These are phyloP conservation scores for Ogataea parapolymorpha DNA, from an alignment of 805 yeast species.

Conservation along the genomic window DNA sequence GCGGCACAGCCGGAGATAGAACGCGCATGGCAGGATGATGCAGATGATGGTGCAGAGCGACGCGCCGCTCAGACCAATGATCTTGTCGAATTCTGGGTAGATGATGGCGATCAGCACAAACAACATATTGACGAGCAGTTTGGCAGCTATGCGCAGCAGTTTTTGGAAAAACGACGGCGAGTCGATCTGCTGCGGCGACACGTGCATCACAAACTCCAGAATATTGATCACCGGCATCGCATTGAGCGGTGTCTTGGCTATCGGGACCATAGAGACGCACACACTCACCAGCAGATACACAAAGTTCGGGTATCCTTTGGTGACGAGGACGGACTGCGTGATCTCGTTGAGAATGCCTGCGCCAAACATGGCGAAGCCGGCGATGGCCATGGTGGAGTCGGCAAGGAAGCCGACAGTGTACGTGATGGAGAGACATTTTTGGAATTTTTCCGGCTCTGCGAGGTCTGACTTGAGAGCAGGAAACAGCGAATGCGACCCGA, in stretches of 20 bases:
- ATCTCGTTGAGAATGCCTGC: slow-evolving; percentile 62
- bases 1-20: slow-evolving; percentile 63
- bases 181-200: slow-evolving; percentile 28
- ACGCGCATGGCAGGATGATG: slow-evolving; percentile 72
- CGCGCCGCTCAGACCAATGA: slow-evolving; percentile 82
- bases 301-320: slow-evolving; percentile 64
- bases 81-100: slow-evolving; percentile 80
- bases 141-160: slow-evolving; percentile 28
- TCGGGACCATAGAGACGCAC: slow-evolving; percentile 73
- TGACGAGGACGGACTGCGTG: slow-evolving; percentile 68
- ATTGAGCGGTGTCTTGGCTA: slow-evolving; percentile 83
- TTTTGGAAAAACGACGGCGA: slow-evolving; percentile 12
- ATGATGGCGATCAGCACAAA: slow-evolving; percentile 66
- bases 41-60: slow-evolving; percentile 79
- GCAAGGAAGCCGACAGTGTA: slow-evolving; percentile 56
- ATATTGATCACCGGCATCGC: slow-evolving; percentile 86
- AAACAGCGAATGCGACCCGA: slow-evolving; percentile 83
- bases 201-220: slow-evolving; percentile 45
- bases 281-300: slow-evolving; percentile 56
- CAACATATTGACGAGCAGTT: slow-evolving; percentile 53
- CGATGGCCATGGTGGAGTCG: slow-evolving; percentile 57
- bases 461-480: slow-evolving; percentile 75
- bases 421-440: slow-evolving; percentile 49
- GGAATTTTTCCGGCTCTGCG: slow-evolving; percentile 64
- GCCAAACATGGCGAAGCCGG: slow-evolving; percentile 84